Percentiles rank a stretch among this genome's conserved stretches.
phyloP scores from a whole-genome alignment of 1,139 yeast species.

The Ogataea hybrid region DNA sequence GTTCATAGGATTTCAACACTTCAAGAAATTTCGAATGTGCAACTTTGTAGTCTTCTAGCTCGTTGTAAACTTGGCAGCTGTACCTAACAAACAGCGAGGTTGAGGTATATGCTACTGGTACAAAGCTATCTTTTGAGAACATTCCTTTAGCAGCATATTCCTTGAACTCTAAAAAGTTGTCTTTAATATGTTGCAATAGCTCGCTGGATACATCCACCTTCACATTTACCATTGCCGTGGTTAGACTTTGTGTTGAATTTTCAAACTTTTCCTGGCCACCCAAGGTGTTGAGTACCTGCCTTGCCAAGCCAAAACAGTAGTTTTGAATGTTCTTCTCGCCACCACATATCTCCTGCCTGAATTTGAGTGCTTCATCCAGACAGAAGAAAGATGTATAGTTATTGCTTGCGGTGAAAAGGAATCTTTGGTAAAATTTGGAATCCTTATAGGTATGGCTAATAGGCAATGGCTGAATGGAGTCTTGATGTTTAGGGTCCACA shows the following conservation, averaged over 20 bases:
- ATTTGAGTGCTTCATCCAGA: constrained; percentile 45
- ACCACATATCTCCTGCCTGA: constrained; percentile 56
- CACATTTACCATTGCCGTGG: constrained; percentile 48
- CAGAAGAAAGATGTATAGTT: constrained; percentile 31
- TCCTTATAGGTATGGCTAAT: constrained; percentile 47
- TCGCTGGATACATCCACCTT: constrained; percentile 33
- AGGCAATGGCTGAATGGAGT: constrained; percentile 55
- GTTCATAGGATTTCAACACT: constrained; percentile 29
- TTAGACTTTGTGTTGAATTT: constrained; percentile 33
- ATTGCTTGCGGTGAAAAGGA: constrained; percentile 39
- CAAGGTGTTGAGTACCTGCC: constrained; percentile 43
- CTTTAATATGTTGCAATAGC: neutral
- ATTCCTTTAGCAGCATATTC: neutral
- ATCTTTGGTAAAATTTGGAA: constrained; percentile 38
- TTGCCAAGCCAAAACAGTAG: constrained; percentile 48
- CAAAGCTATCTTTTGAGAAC: constrained; percentile 36
- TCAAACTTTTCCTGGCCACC: constrained; percentile 37
- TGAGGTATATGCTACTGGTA: constrained; percentile 45
- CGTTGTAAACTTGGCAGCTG: constrained; percentile 61
- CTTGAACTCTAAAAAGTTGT: neutral
- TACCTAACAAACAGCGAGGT: constrained; percentile 48
- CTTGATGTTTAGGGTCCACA: constrained; percentile 52
- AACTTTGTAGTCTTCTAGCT: constrained; percentile 48
- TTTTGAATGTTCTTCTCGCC: constrained; percentile 53
- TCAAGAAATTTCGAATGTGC: constrained; percentile 38